These are phyloP conservation scores for Collariella sp. DNA, from an alignment of 495 filamentous ascomycete species.

Conservation along the genomic window DNA sequence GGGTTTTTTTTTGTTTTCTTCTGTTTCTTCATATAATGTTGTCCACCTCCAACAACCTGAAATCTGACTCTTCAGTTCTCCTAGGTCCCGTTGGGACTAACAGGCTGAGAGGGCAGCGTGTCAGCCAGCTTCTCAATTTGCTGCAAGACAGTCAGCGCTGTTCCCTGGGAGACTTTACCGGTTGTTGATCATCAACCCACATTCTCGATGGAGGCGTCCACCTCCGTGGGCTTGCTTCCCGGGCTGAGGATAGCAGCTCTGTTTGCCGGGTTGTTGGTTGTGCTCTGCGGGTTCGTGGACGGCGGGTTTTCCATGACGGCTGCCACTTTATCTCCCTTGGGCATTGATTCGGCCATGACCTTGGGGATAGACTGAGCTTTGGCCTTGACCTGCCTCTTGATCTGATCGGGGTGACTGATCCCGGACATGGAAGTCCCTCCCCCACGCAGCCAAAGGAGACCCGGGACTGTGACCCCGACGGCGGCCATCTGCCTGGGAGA, in stretches of 20 bases:
- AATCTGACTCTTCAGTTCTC: not conserved
- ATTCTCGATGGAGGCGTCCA: slow-evolving; percentile 1
- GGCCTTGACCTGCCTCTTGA: not conserved
- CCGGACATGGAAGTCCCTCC: not conserved
- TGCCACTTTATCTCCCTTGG: not conserved
- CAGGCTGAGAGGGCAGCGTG: slow-evolving; percentile 7
- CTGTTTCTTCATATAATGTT: too few relatives aligned
- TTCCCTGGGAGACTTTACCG: not conserved
- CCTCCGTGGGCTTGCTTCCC: not conserved
- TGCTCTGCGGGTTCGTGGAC: not conserved
- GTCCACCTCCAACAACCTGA: too few relatives aligned
- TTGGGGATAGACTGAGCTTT: not conserved
- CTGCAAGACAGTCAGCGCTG: slow-evolving; percentile 7
- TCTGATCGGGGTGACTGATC: not conserved
- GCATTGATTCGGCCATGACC: not conserved
- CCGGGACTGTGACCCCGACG: slow-evolving; percentile 13
- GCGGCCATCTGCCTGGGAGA: slow-evolving; percentile 14
- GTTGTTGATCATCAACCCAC: slow-evolving; percentile 2
- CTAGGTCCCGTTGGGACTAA: not conserved
- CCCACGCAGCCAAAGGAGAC: slow-evolving; percentile 7
- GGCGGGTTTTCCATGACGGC: not conserved
- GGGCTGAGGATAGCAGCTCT: not conserved
- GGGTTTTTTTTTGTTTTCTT: too few relatives aligned
- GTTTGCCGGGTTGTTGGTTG: slow-evolving; percentile 3
- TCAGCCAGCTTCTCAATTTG: slow-evolving; percentile 12